These are phyloP conservation scores for Collybia sp. DNA, from an alignment of 768 basidiomycete species.

Conservation along the genomic window DNA sequence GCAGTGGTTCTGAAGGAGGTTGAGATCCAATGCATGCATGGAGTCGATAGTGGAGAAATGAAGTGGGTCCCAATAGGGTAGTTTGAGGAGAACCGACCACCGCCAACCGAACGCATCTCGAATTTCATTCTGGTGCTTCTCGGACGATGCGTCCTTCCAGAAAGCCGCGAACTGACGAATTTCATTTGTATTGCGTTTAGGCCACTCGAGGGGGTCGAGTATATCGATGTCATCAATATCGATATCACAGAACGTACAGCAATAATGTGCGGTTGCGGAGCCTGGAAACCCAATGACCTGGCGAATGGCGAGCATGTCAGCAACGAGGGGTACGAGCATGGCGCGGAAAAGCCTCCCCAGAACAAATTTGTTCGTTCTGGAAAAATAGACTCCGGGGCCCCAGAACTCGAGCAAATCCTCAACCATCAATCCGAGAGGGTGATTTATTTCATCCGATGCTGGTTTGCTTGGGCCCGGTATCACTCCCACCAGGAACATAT, in stretches of 20 bases:
- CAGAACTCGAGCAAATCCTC: slow-evolving; percentile 29
- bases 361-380: slow-evolving; percentile 13
- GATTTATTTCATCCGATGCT: too few species aligned
- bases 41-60: slow-evolving; percentile 15
- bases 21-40: slow-evolving; percentile 21
- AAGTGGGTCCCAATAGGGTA: slow-evolving; percentile 23
- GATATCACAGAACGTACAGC: slow-evolving; percentile 6
- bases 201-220: slow-evolving; percentile 1
- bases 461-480: too few species aligned
- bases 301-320: slow-evolving; percentile 3
- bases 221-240: slow-evolving; percentile 8
- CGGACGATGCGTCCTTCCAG: slow-evolving; percentile 16
- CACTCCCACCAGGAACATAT: too few species aligned
- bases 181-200: not conserved
- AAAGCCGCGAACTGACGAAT: slow-evolving; percentile 2
- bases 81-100: slow-evolving; percentile 20
- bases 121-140: slow-evolving; percentile 7
- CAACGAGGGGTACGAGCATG: slow-evolving; percentile 6
- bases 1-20: slow-evolving; percentile 11
- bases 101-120: slow-evolving; percentile 18
- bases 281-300: slow-evolving; percentile 5
- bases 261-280: slow-evolving; percentile 2
- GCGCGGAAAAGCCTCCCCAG: slow-evolving; percentile 20
- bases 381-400: slow-evolving; percentile 20
- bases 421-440: slow-evolving; percentile 26